Evolutionary conservation across 2,329 filamentous ascomycete genomes (phyloP), one percentile per base, ranked within the genome.

Genomic region (Onygena corvina): DNA sequence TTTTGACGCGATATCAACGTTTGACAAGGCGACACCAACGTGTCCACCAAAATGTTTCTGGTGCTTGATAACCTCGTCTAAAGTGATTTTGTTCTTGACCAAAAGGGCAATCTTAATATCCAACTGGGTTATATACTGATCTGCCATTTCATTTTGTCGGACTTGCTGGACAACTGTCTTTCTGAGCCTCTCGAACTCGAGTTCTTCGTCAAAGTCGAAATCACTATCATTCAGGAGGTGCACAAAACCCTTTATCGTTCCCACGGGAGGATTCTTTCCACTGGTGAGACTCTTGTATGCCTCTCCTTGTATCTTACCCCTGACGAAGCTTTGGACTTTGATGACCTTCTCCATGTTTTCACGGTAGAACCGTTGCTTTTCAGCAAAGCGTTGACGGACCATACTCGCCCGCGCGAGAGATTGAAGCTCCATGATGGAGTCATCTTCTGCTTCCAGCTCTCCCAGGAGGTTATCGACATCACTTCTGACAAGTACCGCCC

Each of bases 301-400:
- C 67, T 98, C 87, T 47, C 92, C 92, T 66, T 98, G 92, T 46
- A 96, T 86, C 63, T 93, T 92, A 56, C 83, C 92, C 53, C 92
- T 81, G 48, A 96, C 83, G 57, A 96, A 94, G 64, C 92, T 98
- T 64, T 98, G 93, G 50, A 96, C 88, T 68, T 98, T 98, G 73
- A 98, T 83, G 21, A 98, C 92, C 67, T 93, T 96, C 60, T 94
- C 81, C 92, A 98, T 98, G 61, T 98, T 98, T 67, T 94, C 83
- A 57, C 84, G 83, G 72, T 89, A 98, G 69, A 84, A 90, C 18
- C 80, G 81, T 62, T 84, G 81, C 74, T 94, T 94, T 65, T 93
- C 86, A 47, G 77, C 79, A 59, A 94, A 96, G 14, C 74, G 75
- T 11, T 72, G 75, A 29, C 90, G 79, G 27, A 96, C 77, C 2